These are phyloP conservation scores for Ustilago lituana DNA, from an alignment of 1,284 basidiomycete genomes.

Conservation along the genomic window DNA sequence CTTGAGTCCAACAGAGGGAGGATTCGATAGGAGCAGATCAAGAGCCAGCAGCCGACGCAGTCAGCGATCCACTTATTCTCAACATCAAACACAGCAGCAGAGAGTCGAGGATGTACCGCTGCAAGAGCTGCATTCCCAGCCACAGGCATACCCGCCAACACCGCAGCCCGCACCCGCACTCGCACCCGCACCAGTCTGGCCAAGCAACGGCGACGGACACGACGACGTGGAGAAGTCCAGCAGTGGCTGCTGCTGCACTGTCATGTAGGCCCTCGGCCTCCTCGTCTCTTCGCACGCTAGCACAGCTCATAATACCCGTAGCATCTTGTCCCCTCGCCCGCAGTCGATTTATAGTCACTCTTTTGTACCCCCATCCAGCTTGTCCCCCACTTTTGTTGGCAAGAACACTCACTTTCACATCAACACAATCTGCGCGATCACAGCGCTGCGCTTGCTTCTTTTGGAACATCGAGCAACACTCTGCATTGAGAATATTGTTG, in stretches of 20 bases:
- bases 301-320: too few species aligned
- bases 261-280: slow-evolving; percentile 28
- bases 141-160: neutral
- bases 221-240: slow-evolving; percentile 22
- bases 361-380: too few species aligned
- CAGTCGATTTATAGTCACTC: too few species aligned
- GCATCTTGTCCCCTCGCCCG: too few species aligned
- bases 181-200: neutral
- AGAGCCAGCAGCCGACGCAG: slow-evolving; percentile 21
- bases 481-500: too few species aligned
- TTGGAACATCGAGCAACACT: too few species aligned
- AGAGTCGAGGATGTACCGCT: neutral
- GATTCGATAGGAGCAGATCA: slow-evolving; percentile 8
- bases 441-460: too few species aligned
- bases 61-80: slow-evolving; percentile 4
- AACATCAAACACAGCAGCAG: slow-evolving; percentile 2
- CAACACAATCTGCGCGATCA: too few species aligned
- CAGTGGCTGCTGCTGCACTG: slow-evolving; percentile 41
- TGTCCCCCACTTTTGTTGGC: too few species aligned
- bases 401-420: too few species aligned
- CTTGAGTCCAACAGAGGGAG: slow-evolving; percentile 15
- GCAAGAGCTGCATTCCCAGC: slow-evolving; percentile 1
- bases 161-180: slow-evolving; percentile 1
- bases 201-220: neutral
- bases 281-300: neutral